phyloP scores from a whole-genome alignment of 768 basidiomycete species.

The Mycena galopus region DNA sequence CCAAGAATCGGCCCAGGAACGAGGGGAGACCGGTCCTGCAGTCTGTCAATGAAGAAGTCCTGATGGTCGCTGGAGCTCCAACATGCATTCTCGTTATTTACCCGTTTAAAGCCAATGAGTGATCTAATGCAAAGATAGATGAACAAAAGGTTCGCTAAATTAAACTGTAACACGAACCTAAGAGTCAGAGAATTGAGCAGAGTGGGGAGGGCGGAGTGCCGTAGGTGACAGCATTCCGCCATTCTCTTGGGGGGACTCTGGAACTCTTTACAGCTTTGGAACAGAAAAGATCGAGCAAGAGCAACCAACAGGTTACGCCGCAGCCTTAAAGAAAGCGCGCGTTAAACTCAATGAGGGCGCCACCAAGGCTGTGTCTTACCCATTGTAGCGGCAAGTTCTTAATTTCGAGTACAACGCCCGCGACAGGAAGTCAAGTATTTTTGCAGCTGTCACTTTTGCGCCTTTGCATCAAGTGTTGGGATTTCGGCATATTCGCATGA shows the following conservation, averaged over 20 bases:
- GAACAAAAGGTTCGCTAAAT: background rate
- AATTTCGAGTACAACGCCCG: conserved; percentile 32
- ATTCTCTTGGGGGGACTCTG: conserved; percentile 33
- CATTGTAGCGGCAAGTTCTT: conserved; percentile 23
- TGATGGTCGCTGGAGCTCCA: conserved; percentile 27
- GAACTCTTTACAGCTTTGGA: too few species aligned
- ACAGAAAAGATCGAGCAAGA: background rate
- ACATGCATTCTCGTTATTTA: conserved; percentile 53
- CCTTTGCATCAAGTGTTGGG: conserved; percentile 54
- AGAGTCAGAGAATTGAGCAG: conserved; percentile 63
- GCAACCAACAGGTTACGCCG: conserved; percentile 44
- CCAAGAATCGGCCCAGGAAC: conserved; percentile 62
- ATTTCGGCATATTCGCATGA: conserved; percentile 60
- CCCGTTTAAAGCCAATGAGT: conserved; percentile 54
- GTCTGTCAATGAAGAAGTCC: conserved; percentile 18
- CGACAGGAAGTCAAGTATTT: conserved; percentile 25
- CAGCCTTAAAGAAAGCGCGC: conserved; percentile 61
- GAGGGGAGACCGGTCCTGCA: conserved; percentile 64
- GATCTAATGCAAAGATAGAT: conserved; percentile 39
- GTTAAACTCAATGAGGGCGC: conserved; percentile 65
- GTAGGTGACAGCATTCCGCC: conserved; percentile 60
- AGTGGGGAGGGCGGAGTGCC: conserved; percentile 66
- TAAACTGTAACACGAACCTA: conserved; percentile 45
- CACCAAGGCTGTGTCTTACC: conserved; percentile 67
- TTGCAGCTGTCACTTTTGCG: conserved; percentile 56